phyloP scores from a whole-genome alignment of 441 rosid species.

The Biscutella auriculata region DNA sequence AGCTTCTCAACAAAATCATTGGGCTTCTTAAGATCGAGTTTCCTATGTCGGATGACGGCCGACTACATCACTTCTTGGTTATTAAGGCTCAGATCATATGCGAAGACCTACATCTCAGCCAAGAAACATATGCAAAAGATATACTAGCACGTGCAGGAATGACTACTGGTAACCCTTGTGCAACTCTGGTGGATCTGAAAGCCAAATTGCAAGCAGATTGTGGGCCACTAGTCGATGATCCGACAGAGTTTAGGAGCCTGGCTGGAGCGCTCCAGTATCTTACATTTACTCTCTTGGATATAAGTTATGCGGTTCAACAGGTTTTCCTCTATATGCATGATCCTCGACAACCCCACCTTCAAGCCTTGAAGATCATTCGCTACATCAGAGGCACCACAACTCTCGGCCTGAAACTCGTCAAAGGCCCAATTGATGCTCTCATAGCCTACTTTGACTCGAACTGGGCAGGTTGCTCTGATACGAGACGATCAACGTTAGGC shows the following conservation, averaged over 20 bases:
- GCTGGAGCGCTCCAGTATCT: background rate
- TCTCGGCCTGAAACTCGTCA: background rate
- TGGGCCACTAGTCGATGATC: background rate
- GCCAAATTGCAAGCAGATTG: background rate
- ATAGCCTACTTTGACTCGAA: no score
- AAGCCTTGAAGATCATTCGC: background rate
- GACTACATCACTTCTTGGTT: background rate
- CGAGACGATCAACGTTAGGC: no score
- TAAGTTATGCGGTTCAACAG: background rate
- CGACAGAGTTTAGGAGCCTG: background rate
- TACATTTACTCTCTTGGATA: background rate
- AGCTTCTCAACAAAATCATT: background rate
- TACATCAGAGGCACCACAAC: background rate
- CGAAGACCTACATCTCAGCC: no score
- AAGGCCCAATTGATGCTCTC: no score
- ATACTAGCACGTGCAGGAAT: no score
- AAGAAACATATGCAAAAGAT: no score
- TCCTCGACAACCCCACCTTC: background rate
- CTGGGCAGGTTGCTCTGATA: no score
- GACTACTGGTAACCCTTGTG: no score
- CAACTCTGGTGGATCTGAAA: background rate
- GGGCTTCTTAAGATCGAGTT: fast-evolving
- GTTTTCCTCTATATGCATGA: background rate
- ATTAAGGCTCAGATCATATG: background rate
- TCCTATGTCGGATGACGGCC: background rate